Evolutionary conservation across 2,329 filamentous ascomycete species (phyloP).

Genomic region (Arthrobotrys pseudoclavata): DNA sequence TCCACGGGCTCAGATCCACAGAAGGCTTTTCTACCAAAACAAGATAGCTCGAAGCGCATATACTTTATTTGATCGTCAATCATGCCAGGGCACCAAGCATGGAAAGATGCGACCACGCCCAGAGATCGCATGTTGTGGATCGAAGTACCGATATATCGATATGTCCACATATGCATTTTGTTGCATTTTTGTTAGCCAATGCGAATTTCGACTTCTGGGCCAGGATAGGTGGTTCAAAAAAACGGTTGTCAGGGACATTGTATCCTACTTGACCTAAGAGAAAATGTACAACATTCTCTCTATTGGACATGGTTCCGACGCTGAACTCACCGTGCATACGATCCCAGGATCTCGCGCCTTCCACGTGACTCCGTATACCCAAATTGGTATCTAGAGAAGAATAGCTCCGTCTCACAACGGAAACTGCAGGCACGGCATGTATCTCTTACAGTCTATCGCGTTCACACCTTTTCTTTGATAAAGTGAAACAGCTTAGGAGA

Average conservation of each 20-base stretch:
- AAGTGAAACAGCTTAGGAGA: constrained; percentile 20
- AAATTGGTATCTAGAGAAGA: constrained; percentile 41
- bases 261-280: neutral
- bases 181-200: constrained; percentile 14
- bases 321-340: constrained; percentile 20
- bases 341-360: constrained; percentile 23
- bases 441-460: constrained; percentile 26
- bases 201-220: neutral
- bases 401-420: constrained; percentile 30
- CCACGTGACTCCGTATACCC: constrained; percentile 33
- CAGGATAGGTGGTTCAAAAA: neutral
- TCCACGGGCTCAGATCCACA: constrained; percentile 1
- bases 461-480: neutral
- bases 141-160: neutral
- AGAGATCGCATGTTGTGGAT: neutral
- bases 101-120: neutral
- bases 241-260: neutral
- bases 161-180: constrained; percentile 16
- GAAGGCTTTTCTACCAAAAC: constrained; percentile 18
- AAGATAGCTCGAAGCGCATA: constrained; percentile 12
- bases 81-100: neutral
- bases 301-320: neutral
- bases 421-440: constrained; percentile 10
- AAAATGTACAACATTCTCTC: neutral
- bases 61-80: constrained; percentile 10